A percentile compares a stretch with the other conserved stretches of the same genome.
phyloP scores from a whole-genome alignment of 306 rosid genomes.

The Macrotyloma uniflorum region DNA sequence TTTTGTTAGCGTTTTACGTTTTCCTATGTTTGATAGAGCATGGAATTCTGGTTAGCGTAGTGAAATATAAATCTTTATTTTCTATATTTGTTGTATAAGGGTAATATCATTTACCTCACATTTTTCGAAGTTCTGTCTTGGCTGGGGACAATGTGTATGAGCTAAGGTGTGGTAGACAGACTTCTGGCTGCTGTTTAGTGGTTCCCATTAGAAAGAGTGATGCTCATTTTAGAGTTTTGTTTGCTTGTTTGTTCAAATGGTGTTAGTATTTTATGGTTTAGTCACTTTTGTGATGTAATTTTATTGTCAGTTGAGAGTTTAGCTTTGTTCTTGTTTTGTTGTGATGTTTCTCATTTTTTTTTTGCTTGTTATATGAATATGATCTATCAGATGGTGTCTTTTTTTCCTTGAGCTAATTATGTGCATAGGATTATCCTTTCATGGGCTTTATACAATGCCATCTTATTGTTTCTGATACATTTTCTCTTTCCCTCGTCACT shows the following conservation, averaged over 20 bases:
- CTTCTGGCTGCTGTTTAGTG: slow-evolving; percentile 22
- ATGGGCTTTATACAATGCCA: slow-evolving; percentile 5
- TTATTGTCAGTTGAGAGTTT: neutral
- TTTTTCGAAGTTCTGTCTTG: neutral
- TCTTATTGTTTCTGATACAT: slow-evolving; percentile 5
- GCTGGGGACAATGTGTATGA: neutral
- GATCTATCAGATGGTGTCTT: slow-evolving; percentile 6
- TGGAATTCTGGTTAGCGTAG: neutral
- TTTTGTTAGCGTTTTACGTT: neutral
- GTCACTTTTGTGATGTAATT: neutral
- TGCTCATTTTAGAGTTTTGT: neutral
- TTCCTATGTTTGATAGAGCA: neutral
- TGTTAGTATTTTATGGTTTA: neutral
- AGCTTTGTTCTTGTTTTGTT: neutral
- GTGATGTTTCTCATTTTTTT: neutral
- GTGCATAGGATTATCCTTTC: neutral
- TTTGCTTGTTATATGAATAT: slow-evolving; percentile 12
- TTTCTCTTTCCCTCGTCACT: slow-evolving; percentile 1
- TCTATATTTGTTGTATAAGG: neutral
- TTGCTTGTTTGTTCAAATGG: neutral
- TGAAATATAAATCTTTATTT: neutral
- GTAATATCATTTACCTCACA: neutral
- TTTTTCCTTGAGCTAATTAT: neutral
- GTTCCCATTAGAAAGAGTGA: neutral
- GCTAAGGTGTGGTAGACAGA: neutral